Percentiles rank a stretch among this genome's conserved stretches.
Conservation (phyloP, 2,329 filamentous ascomycete species). For the Cercospora brassicicola region DNA sequence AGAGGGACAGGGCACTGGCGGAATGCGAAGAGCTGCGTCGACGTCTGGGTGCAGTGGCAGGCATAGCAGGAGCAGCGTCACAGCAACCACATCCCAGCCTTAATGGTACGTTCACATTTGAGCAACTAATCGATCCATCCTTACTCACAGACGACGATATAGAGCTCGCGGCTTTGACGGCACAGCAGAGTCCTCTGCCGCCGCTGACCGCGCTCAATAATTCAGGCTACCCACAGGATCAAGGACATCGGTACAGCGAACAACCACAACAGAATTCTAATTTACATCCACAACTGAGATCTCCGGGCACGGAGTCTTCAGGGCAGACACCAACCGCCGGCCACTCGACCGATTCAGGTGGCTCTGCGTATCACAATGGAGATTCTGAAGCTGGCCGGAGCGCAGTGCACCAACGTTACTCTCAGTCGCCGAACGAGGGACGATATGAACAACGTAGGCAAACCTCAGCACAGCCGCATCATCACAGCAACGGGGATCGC, state of each 20-base stretch:
- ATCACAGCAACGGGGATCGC: slow-evolving; percentile 5
- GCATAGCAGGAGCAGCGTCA: slow-evolving; percentile 30
- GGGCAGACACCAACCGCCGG: slow-evolving; percentile 19
- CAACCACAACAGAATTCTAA: slow-evolving; percentile 26
- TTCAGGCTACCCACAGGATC: slow-evolving; percentile 8
- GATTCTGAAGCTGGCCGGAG: background rate
- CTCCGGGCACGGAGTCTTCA: slow-evolving; percentile 20
- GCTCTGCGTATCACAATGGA: slow-evolving; percentile 10
- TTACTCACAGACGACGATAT: slow-evolving; percentile 33
- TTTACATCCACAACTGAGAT: slow-evolving; percentile 39
- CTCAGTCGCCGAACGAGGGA: slow-evolving; percentile 1
- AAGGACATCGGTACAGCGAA: slow-evolving; percentile 13
- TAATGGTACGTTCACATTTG: slow-evolving; percentile 35
- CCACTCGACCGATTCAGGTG: slow-evolving; percentile 2
- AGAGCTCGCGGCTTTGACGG: slow-evolving; percentile 52
- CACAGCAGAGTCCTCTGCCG: slow-evolving; percentile 47
- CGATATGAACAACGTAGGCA: background rate
- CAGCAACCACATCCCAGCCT: slow-evolving; percentile 26
- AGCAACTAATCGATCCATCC: slow-evolving; percentile 31
- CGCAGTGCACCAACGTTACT: background rate
- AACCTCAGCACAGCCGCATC: slow-evolving; percentile 5
- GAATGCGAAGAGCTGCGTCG: slow-evolving; percentile 78
- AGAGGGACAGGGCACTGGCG: slow-evolving; percentile 68
- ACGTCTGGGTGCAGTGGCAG: slow-evolving; percentile 51
- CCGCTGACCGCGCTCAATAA: slow-evolving; percentile 20